phyloP scores from a whole-genome alignment of 2,329 filamentous ascomycete genomes.

The Sporothrix luriei region DNA sequence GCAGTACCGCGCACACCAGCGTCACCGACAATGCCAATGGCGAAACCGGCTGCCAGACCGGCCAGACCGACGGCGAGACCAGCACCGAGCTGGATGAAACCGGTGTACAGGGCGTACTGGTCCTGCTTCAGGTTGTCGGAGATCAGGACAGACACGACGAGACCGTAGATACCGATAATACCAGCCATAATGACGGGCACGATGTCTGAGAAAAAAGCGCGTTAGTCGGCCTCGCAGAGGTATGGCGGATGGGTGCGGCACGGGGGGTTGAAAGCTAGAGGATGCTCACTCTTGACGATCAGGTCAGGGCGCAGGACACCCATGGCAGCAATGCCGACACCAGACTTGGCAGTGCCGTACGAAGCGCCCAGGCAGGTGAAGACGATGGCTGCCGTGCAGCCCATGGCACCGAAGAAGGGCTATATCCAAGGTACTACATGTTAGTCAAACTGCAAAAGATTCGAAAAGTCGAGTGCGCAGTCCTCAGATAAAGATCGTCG shows the following conservation, averaged over 20 bases:
- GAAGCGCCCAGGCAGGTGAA: constrained; percentile 71
- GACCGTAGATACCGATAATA: constrained; percentile 99
- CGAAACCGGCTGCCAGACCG: constrained; percentile 81
- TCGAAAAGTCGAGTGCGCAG: neutral
- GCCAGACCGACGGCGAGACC: constrained; percentile 80
- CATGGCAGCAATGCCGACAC: constrained; percentile 97
- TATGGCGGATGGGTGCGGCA: neutral
- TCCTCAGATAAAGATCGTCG: constrained; percentile 13
- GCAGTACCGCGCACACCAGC: constrained; percentile 85
- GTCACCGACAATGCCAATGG: constrained; percentile 85
- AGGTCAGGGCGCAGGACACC: constrained; percentile 96
- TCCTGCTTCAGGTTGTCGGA: constrained; percentile 75
- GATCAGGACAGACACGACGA: constrained; percentile 85
- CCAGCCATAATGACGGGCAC: constrained; percentile 99
- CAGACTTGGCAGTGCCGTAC: constrained; percentile 98
- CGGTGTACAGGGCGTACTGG: constrained; percentile 70
- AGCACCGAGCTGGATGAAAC: constrained; percentile 83
- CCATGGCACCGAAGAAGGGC: constrained; percentile 96
- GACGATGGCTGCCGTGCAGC: constrained; percentile 70
- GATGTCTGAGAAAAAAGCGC: constrained; percentile 67
- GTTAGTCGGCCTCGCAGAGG: neutral
- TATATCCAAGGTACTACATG: constrained; percentile 39
- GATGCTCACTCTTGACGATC: constrained; percentile 92
- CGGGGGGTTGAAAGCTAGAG: neutral
- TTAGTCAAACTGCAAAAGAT: constrained; percentile 20